Base-by-base conservation (phyloP, 2,329 filamentous ascomycete species). In the Albifimbria verrucaria region DNA sequence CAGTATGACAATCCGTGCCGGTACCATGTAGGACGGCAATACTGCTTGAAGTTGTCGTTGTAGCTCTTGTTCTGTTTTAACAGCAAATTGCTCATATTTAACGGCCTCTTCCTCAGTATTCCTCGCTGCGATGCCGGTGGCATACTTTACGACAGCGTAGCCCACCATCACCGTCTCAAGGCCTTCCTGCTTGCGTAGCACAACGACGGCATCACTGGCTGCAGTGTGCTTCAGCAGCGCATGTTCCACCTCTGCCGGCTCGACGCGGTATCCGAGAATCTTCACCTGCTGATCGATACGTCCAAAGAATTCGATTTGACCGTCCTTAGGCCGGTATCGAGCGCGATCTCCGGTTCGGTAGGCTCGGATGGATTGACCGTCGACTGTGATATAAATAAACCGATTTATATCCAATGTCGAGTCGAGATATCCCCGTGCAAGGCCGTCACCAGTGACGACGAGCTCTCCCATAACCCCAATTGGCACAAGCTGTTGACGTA, bases 141-240 rank as follows among this genome's bases (percentile, higher is more conserved):
- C 15, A 32, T 32, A 32, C 7, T 32, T 32, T 32, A 32, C 26
- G 15, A 32, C 26, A 32, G 15, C 26, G 26, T 32, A 32, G 26
- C 26, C 26, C 26, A 32, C 26, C 26, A 6, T 3, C 41, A 28
- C 18, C 52, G 45, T 11, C 24, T 12, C 6, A 23, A 4, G 5
- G 20, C 42, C n/a, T 32, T 9, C 1, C 15, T 12, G 4, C 63
- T 18, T 63, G 58, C 45, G 75, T 69, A 44, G 74, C 77, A 11
- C 48, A 2, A 53, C 56, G 12, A 51, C 61, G 1, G 60, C 59
- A 28, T 63, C 53, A 9, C 54, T 46, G 15, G 63, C 58, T 5
- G 24, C 3, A 3, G 46, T 39, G 12, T 62, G 53, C 1, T 17
- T 50, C 15, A 52, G 53, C 1, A 66, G 45, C 1, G 48, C 52